Evolutionary conservation across 2,329 filamentous ascomycete genomes (phyloP).

Genomic region (Arachnomyces sp.): DNA sequence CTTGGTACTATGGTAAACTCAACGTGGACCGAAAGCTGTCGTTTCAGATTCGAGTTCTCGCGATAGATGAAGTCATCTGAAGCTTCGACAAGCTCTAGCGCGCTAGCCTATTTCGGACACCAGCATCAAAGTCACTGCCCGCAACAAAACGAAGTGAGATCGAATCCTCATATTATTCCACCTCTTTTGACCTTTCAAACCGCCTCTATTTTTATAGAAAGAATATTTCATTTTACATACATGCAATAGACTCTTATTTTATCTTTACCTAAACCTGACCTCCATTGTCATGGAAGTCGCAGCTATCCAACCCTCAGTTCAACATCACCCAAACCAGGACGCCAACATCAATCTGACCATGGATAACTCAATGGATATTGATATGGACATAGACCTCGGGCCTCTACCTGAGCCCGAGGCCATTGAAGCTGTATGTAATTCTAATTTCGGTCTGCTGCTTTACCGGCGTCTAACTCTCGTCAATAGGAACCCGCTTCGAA

Average conservation of each 20-base stretch:
- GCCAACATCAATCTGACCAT: slow-evolving; percentile 12
- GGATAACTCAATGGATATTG: slow-evolving; percentile 56
- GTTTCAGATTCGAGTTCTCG: no score
- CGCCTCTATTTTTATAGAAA: no score
- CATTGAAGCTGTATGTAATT: slow-evolving; percentile 21
- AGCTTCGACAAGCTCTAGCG: no score
- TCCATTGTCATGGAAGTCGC: slow-evolving; percentile 14
- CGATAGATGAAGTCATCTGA: no score
- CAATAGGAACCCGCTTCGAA: slow-evolving; percentile 17
- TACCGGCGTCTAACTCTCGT: slow-evolving; percentile 1
- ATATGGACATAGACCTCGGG: slow-evolving; percentile 60
- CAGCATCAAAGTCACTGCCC: no score
- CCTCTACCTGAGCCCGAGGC: slow-evolving; percentile 37
- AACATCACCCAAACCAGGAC: slow-evolving; percentile 9
- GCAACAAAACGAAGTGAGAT: no score
- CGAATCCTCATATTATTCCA: no score
- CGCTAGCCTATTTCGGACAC: no score
- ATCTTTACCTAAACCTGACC: neutral
- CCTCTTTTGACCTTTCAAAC: no score
- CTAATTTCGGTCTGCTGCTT: neutral
- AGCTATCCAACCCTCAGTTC: slow-evolving; percentile 9
- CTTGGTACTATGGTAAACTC: no score
- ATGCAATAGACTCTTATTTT: slow-evolving; percentile 9
- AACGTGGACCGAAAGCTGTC: no score
- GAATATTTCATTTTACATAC: neutral